A percentile compares a stretch with the other conserved stretches of the same genome.
These are phyloP conservation scores for Hericium rajendrae DNA, from an alignment of 768 basidiomycete genomes.

Conservation along the genomic window DNA sequence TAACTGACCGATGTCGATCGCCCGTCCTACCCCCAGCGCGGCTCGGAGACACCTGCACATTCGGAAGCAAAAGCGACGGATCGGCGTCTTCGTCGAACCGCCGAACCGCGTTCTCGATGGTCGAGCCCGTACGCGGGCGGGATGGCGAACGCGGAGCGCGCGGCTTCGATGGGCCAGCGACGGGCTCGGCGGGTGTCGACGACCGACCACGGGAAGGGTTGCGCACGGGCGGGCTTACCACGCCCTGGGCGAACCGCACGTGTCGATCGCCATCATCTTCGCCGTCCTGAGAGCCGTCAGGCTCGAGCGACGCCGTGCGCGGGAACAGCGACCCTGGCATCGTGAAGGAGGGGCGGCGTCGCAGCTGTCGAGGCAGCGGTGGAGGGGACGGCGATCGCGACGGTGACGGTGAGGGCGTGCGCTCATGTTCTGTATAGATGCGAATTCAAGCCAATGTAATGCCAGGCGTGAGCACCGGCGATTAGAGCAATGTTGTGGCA, in stretches of 20 bases:
- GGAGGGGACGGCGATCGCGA: slow-evolving; percentile 23
- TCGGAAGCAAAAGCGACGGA: slow-evolving; percentile 44
- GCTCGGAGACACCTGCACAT: slow-evolving; percentile 27
- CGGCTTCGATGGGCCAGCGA: slow-evolving; percentile 6
- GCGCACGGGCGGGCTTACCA: neutral
- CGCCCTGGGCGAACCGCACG: slow-evolving; percentile 28
- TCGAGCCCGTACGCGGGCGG: slow-evolving; percentile 16
- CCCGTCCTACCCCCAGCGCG: too few relatives aligned
- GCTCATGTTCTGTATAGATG: neutral
- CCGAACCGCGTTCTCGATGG: slow-evolving; percentile 40
- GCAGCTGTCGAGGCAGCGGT: slow-evolving; percentile 25
- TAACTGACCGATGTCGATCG: neutral
- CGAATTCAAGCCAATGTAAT: neutral
- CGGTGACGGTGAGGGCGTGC: slow-evolving; percentile 4
- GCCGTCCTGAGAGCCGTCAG: slow-evolving; percentile 18
- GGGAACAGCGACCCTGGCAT: slow-evolving; percentile 80
- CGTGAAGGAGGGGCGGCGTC: slow-evolving; percentile 37
- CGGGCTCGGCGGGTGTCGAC: neutral
- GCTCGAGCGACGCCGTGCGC: slow-evolving; percentile 58
- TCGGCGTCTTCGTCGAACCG: slow-evolving; percentile 42
- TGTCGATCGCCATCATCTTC: slow-evolving; percentile 19
- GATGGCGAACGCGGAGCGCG: neutral
- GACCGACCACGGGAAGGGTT: neutral
- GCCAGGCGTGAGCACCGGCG: neutral
- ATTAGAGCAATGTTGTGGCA: neutral